phyloP scores from a whole-genome alignment of 768 basidiomycete species.

The Crassisporium funariophilum region DNA sequence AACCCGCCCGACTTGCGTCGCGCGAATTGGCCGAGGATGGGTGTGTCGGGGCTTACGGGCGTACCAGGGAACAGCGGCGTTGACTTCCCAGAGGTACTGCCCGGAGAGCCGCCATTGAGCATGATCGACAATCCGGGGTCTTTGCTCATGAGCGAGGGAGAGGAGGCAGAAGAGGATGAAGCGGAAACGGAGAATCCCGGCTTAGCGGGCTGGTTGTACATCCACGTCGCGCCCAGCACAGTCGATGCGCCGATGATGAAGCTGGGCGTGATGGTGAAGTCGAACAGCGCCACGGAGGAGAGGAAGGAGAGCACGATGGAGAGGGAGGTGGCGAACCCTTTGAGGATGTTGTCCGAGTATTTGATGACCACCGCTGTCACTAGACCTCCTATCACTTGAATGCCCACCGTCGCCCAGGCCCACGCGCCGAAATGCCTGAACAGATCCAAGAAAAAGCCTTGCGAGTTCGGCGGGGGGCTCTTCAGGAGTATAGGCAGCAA shows the following conservation, averaged over 20 bases:
- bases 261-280: constrained; percentile 82
- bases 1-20: constrained; percentile 25
- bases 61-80: constrained; percentile 20
- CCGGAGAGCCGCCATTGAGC: constrained; percentile 19
- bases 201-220: constrained; percentile 82
- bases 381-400: constrained; percentile 92
- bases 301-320: constrained; percentile 95
- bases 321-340: constrained; percentile 96
- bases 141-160: constrained; percentile 4
- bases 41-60: constrained; percentile 6
- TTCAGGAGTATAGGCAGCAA: constrained; percentile 74
- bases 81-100: constrained; percentile 15
- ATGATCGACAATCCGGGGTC: constrained; percentile 18
- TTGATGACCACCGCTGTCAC: constrained; percentile 96
- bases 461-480: constrained; percentile 40
- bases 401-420: constrained; percentile 93
- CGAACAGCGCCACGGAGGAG: constrained; percentile 88
- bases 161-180: constrained; percentile 28
- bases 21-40: constrained; percentile 26
- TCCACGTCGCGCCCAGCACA: constrained; percentile 87
- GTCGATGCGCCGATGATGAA: constrained; percentile 87
- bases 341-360: constrained; percentile 93
- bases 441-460: constrained; percentile 55
- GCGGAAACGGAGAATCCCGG: constrained; percentile 33
- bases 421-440: constrained; percentile 90